Conservation (phyloP, 2,329 filamentous ascomycete genomes). For the Pseudonectria foliicola region DNA sequence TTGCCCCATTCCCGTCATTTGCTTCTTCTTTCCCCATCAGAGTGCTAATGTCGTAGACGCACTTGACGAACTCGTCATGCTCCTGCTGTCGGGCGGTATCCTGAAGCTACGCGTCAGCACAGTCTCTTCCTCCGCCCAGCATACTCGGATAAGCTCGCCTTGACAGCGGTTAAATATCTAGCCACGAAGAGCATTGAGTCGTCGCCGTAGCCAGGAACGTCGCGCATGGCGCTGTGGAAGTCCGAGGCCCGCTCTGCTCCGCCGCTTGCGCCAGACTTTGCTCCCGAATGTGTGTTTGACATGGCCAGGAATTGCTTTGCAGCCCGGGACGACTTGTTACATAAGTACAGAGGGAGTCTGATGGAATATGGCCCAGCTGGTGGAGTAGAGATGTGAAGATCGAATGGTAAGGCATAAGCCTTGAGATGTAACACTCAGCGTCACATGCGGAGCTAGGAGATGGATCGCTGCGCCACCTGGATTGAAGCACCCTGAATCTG, state of each 20-base stretch:
- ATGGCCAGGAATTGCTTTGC: background rate
- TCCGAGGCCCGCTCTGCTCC: slow-evolving; percentile 21
- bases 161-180: slow-evolving; percentile 17
- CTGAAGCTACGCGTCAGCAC: too few species aligned
- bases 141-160: slow-evolving; percentile 10
- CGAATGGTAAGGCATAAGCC: too few species aligned
- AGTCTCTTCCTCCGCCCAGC: too few species aligned
- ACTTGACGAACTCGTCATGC: slow-evolving; percentile 17
- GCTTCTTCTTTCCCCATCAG: slow-evolving; percentile 6
- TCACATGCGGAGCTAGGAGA: too few species aligned
- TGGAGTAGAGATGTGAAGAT: too few species aligned
- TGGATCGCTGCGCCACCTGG: too few species aligned
- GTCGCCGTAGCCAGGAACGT: slow-evolving; percentile 22
- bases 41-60: slow-evolving; percentile 10
- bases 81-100: slow-evolving; percentile 19
- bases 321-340: too few species aligned
- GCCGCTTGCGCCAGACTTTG: slow-evolving; percentile 3
- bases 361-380: too few species aligned
- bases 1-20: slow-evolving; percentile 1
- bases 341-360: too few species aligned
- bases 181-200: slow-evolving; percentile 24
- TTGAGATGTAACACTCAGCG: too few species aligned
- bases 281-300: slow-evolving; percentile 1
- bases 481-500: too few species aligned
- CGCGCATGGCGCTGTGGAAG: slow-evolving; percentile 20